Evolutionary conservation across 2,329 filamentous ascomycete species (phyloP), one percentile per base, ranked within the genome.

Genomic region (Penicillium sp.): DNA sequence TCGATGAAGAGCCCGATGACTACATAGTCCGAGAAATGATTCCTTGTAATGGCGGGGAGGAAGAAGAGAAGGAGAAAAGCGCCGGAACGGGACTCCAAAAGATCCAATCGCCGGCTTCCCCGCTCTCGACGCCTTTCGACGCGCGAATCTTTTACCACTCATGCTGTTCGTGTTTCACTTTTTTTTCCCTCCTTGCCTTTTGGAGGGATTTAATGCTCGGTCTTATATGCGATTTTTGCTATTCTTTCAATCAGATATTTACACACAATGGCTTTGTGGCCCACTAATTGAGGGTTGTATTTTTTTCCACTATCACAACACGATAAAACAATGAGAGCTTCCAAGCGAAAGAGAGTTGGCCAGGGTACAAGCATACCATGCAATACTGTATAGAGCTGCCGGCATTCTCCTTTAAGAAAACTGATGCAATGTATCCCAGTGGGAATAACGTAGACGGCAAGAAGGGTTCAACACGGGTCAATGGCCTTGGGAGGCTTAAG

Each of bases 21-120:
- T 74, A 75, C 73, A 75, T 75, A 75, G 69, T 74, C 67, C 61
- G 68, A 58, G 64, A 68, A 66, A 68, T 61, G 61, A 43, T 35
- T 55, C 45, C 62, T 67, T 66, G 70, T 51, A 67, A 61, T 72
- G 67, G 62, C 57, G 64, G 64, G 66, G 59, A 62, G 62, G 65
- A 66, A 62, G 64, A 65, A 69, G 63, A 67, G 61, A 68, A 60
- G 63, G 64, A 64, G 65, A 66, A 64, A 66, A 70, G 63, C 63
- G 61, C 59, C 67, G 63, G 66, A 65, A 66, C 65, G 66, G 69
- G 68, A 67, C 63, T 66, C 63, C 61, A 64, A 65, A 62, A 65
- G 62, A 66, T 65, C 66, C 61, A 61, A 65, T 67, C 66, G 64
- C 65, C 64, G 67, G 63, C 63, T 68, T 66, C 64, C 63, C 61